Base-by-base conservation (phyloP, 83 land plant species). In the Larix sibirica region DNA sequence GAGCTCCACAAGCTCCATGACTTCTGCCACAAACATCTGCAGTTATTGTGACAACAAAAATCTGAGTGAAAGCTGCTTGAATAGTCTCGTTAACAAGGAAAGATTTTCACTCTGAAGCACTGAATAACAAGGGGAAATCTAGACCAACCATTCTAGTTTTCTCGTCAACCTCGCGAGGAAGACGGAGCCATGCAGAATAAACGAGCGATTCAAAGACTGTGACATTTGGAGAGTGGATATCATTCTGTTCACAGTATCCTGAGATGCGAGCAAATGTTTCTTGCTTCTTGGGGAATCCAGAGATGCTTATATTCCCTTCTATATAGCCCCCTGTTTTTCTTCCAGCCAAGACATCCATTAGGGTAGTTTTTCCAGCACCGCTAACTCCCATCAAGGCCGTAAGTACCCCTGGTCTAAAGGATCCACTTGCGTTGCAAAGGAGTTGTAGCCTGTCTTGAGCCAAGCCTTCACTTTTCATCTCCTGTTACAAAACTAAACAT, bases 381-480 rank as follows among this genome's bases (percentile, higher is more conserved):
- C 73, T 83, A 36, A 83, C 84, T 26, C 84, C 84, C 62, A 83
- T 60, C 31, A 83, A 40, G 6, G 84, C 84, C 7, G 84, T 83
- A n/a, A 83, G 69, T 12, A 83, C 80, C 5, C 84, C 84, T 77
- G 84, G 84, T 31, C 84, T 23, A 28, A 83, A 83, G 21, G 84
- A 23, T 83, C 84, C 84, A 68, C 82, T 84, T 75, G 50, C 87
- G 44, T 86, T 81, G 10, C 44, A 70, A 31, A 89, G 70, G 31
- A 89, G 83, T 31, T 68, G 88, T 14, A 89, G 77, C 61, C 84
- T 79, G 12, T 80, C 80, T 24, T 81, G 82, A 4, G 67, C 23
- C 10, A 89, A 23, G 28, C 83, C 86, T 81, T 85, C 80, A n/a
- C 31, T 76, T 56, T 85, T 81, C 86, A 85, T 81, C 64, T 76